Evolutionary conservation across 768 basidiomycete species (phyloP), one percentile per base, ranked within the genome.

Genomic region (Phanerochaete carnosa): DNA sequence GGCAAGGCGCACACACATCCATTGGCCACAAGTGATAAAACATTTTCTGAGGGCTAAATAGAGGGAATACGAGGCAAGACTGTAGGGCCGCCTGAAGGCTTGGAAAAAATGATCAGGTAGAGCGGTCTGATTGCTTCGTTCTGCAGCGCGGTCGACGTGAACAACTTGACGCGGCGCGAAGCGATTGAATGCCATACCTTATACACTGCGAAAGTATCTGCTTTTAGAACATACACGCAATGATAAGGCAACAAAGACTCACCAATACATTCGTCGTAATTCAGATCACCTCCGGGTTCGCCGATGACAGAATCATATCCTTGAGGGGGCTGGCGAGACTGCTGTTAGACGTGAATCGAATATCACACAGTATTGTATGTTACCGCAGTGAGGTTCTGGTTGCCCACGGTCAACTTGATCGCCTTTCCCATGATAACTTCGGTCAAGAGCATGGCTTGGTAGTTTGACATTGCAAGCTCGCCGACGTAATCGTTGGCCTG

Each of bases 401-500:
- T 83, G 64, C 88, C 84, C 19, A 83, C 80, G 29, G 80, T 77
- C 75, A 88, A 75, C 71, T 89, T 90, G 65, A 79, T 83, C 4
- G 87, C 87, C 65, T 83, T 86, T 15, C 62, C 62, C 54, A 63
- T 57, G 54, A 63, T 54, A 6, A 63, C 62, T 26, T 63, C 50
- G 46, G 43, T 63, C 12, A 63, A 37, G 19, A 63, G 52, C 30
- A 63, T 63, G 2, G 62, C 43, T 28, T 35, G 9, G 47, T 32
- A 33, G 30, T 12, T 23, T 12, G 61, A 62, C 2, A 29, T 30
- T 7, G 56, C 56, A 6, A 26, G 62, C 43, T 62, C 57, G 16
- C 32, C 4, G 5, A 58, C 37, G 30, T 62, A 62, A 39, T 47
- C 56, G 39, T 58, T 46, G 2, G 61, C 39, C 61, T 62, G n/a